Percentiles rank a stretch among this genome's conserved stretches.
Evolutionary conservation across 257 asterid species (phyloP).

Genomic region (Salvia hispanica): DNA sequence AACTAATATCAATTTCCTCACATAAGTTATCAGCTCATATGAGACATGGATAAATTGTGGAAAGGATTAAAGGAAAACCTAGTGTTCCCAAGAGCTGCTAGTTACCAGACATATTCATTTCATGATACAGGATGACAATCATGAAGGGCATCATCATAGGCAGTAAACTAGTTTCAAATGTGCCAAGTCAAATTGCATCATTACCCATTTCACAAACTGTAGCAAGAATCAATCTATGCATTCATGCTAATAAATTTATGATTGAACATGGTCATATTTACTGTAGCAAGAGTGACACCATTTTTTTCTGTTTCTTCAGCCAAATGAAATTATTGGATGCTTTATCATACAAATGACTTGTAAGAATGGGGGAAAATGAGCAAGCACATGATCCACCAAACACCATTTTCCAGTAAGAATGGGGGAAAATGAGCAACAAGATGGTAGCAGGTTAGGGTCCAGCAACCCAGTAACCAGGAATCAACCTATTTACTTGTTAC

Average conservation of each 20-base stretch:
- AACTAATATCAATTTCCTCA: neutral
- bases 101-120: conserved; percentile 4
- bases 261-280: neutral
- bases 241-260: neutral
- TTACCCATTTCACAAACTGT: neutral
- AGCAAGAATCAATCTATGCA: conserved; percentile 2
- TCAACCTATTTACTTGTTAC: neutral
- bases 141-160: conserved; percentile 9
- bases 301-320: neutral
- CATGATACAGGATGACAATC: conserved; percentile 14
- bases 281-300: neutral
- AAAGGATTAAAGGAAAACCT: neutral
- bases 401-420: neutral
- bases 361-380: neutral
- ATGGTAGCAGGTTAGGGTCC: neutral
- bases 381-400: neutral
- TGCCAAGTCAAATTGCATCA: conserved; percentile 4
- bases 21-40: conserved; percentile 2
- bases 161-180: neutral
- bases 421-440: neutral
- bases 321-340: neutral
- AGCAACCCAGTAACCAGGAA: neutral
- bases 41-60: neutral
- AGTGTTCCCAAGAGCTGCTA: conserved; percentile 2
- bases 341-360: neutral